Evolutionary conservation across 768 basidiomycete species (phyloP), one percentile per base, ranked within the genome.

Genomic region (Leccinum incarnatum): DNA sequence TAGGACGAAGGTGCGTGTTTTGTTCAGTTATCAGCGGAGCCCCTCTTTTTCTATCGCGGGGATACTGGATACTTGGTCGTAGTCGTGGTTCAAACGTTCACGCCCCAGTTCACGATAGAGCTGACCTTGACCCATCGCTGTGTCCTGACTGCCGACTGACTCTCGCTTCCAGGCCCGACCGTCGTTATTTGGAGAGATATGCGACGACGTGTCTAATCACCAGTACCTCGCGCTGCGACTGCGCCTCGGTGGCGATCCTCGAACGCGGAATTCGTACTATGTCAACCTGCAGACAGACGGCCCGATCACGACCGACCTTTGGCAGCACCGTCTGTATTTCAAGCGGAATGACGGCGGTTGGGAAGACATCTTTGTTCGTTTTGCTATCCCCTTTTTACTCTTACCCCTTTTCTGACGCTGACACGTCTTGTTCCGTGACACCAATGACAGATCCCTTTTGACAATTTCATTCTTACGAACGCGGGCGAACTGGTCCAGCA

Each of bases 221-320:
- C 79, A 83, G 17, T 98, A 89, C 73, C 79, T 98, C 27, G 86
- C 87, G 2, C 76, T 98, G 53, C 87, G 91, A 4, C 75, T 97
- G 11, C 86, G 91, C 15, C 83, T 88, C 59, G 82, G 82, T 25
- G 95, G 94, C 3, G 85, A 92, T 62, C 84, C 86, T 21, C 79
- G 83, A 42, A 89, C 89, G 45, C 83, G 86, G 61, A 85, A 84
- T 63, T 87, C 91, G n/a, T 98, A 94, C 78, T 95, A 89, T 64
- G 89, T 93, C 51, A 98, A 98, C 74, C 76, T 98, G 49, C 95
- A 97, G 72, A 96, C 94, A 2, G 89, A 93, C 53, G 89, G 91
- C 1, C 80, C 84, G 47, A 79, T 91, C 51, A 82, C 85, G 52
- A 88, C 86, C 37, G 93, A 96, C 70, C 77, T 98, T n/a, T 98